Evolutionary conservation across 768 basidiomycete genomes (phyloP), one percentile per base, ranked within the genome.

Genomic region (Psilocybe sp.): DNA sequence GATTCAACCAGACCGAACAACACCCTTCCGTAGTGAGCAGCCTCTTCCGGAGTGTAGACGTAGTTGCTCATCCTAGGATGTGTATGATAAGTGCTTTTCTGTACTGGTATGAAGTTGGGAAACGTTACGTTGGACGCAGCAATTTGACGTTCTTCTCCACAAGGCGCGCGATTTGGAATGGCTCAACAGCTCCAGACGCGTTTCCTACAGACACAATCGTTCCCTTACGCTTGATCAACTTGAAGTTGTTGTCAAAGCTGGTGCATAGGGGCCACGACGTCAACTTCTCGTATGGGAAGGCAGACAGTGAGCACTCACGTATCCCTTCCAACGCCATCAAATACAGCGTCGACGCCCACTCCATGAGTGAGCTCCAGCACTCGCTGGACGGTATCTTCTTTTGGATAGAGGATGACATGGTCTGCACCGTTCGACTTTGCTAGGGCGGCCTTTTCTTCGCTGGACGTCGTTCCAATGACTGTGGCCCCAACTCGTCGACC

Each of bases 271-370:
- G 46, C 14, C 49, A 16, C 49, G n/a, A 40, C 42, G n/a, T 28
- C 35, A 14, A 31, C 28, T n/a, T 16, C n/a, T 34, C 44, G 13
- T 41, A 39, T 49, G 34, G 10, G 49, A 18, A 31, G 23, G 9
- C 13, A 33, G 16, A 75, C 88, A 50, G 23, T 28, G 23, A 4
- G 23, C 7, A 28, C 23, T 7, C 69, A 95, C 80, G 94, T 98
- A 64, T 92, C 89, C 72, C 90, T 95, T 1, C 96, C 96, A n/a
- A 99, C 92, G 23, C 96, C 96, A 60, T 99, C 96, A 60, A 87
- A 96, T 18, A 92, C 80, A 13, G 82, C 95, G 54, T 96, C 80
- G 4, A 93, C 89, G 13, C 92, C 90, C 56, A 84, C 76, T 6
- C 89, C 89, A 37, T 81, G 81, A 0, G 92, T 92, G 47, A 92